These are phyloP conservation scores for Helichrysum umbraculigerum DNA, from an alignment of 129 eudicot species.

Conservation along the genomic window DNA sequence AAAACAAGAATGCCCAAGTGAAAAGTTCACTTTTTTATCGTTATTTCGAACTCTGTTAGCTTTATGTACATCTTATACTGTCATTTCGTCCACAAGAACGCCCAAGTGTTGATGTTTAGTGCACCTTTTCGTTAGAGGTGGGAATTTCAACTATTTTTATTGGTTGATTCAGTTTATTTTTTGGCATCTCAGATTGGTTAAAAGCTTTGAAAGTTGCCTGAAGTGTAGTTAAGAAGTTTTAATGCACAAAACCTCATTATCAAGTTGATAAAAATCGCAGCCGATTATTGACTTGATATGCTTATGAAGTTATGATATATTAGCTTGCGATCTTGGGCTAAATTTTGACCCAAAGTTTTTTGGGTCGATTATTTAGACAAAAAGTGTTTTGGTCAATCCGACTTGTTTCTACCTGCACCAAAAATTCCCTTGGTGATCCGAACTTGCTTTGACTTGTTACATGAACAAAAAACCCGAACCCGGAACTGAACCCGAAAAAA, in stretches of 20 bases:
- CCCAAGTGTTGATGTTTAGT: background rate
- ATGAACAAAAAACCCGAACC: too few relatives aligned
- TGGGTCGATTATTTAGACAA: background rate
- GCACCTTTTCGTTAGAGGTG: background rate
- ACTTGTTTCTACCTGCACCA: background rate
- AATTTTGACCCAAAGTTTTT: too few relatives aligned
- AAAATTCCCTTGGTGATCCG: background rate
- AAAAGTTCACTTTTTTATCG: constrained; percentile 11
- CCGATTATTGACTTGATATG: background rate
- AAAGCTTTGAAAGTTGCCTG: background rate
- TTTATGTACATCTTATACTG: background rate
- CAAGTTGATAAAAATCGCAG: background rate
- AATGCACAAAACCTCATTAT: background rate
- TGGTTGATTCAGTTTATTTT: background rate
- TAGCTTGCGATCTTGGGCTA: background rate
- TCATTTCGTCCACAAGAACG: background rate
- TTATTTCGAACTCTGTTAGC: constrained; percentile 3
- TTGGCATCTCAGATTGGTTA: background rate
- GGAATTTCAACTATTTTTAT: background rate
- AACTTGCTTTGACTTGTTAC: background rate
- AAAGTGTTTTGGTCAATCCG: background rate
- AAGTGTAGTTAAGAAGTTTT: background rate
- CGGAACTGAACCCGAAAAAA: too few relatives aligned
- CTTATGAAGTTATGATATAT: background rate
- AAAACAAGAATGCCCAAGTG: constrained; percentile 10